A percentile compares a stretch with the other conserved stretches of the same genome.
These are phyloP conservation scores for Pythium periplocum DNA, from an alignment of 352 stramenopile species.

Conservation along the genomic window DNA sequence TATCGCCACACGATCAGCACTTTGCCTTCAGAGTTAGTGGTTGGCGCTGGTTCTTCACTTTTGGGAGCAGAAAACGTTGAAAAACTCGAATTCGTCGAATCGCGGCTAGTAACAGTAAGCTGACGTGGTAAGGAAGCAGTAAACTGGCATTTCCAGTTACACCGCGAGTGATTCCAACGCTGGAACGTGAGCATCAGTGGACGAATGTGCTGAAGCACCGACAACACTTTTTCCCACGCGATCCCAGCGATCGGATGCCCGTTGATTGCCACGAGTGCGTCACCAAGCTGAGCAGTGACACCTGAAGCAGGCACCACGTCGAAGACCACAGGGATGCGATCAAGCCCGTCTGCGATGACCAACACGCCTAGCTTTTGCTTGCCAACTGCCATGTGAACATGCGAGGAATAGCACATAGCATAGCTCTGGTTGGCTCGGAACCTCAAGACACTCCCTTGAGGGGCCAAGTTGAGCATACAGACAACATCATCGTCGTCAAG, in stretches of 20 bases:
- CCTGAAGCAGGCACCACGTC: conserved; percentile 10
- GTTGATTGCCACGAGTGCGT: conserved; percentile 57
- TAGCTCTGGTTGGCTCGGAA: conserved; percentile 25
- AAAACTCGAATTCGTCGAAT: too few relatives aligned
- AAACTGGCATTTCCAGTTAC: too few relatives aligned
- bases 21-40: conserved; percentile 1
- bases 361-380: conserved; percentile 34
- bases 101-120: too few relatives aligned
- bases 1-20: conserved; percentile 48
- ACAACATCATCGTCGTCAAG: conserved; percentile 31
- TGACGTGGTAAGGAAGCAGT: too few relatives aligned
- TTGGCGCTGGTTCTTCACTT: too few relatives aligned
- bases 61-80: too few relatives aligned
- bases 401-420: conserved; percentile 19
- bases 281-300: conserved; percentile 23
- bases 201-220: background rate
- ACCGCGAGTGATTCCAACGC: conserved; percentile 18
- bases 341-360: conserved; percentile 38
- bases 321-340: conserved; percentile 44
- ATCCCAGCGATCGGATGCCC: too few relatives aligned
- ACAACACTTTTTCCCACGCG: too few relatives aligned
- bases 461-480: conserved; percentile 24
- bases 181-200: conserved; percentile 54
- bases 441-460: conserved; percentile 31
- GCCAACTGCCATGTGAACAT: conserved; percentile 35